Conservation (phyloP, 257 asterid genomes). For the Verbascum thapsus region DNA sequence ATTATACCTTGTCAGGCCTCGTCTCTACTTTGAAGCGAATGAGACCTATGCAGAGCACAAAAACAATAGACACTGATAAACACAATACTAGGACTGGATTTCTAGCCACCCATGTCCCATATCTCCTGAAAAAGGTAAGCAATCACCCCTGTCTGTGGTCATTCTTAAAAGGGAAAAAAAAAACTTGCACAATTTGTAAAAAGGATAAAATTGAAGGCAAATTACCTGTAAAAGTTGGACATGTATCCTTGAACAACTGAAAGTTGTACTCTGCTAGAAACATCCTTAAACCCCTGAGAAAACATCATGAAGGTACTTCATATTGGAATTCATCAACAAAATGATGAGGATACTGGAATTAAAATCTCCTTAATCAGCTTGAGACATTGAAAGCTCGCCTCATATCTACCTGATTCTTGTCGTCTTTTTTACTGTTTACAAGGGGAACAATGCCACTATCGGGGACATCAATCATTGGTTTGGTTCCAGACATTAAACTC, state of each 20-base stretch:
- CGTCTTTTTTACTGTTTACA: conserved; percentile 74
- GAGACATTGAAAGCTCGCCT: conserved; percentile 3
- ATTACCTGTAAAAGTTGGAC: conserved; percentile 92
- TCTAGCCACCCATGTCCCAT: conserved; percentile 99
- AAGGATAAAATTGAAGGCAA: conserved; percentile 19
- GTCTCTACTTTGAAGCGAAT: conserved; percentile 94
- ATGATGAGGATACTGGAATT: not conserved
- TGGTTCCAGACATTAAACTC: conserved; percentile 58
- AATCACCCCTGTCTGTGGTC: conserved; percentile 32
- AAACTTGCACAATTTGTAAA: conserved; percentile 22
- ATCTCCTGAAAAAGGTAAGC: conserved; percentile 67
- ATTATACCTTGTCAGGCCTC: conserved; percentile 87
- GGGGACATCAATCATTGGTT: conserved; percentile 70
- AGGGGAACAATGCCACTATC: conserved; percentile 74
- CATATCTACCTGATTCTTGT: conserved; percentile 73
- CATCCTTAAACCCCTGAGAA: conserved; percentile 90
- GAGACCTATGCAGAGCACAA: conserved; percentile 87
- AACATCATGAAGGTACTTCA: not conserved
- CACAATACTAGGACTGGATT: conserved; percentile 83
- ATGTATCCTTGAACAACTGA: conserved; percentile 96
- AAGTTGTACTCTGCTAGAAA: conserved; percentile 75
- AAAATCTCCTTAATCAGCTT: not conserved
- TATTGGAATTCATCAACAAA: not conserved
- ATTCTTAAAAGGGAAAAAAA: conserved; percentile 18
- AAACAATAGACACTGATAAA: conserved; percentile 70